Conservation (phyloP, 2,329 filamentous ascomycete genomes). For the Chaetomiaceae sp. region DNA sequence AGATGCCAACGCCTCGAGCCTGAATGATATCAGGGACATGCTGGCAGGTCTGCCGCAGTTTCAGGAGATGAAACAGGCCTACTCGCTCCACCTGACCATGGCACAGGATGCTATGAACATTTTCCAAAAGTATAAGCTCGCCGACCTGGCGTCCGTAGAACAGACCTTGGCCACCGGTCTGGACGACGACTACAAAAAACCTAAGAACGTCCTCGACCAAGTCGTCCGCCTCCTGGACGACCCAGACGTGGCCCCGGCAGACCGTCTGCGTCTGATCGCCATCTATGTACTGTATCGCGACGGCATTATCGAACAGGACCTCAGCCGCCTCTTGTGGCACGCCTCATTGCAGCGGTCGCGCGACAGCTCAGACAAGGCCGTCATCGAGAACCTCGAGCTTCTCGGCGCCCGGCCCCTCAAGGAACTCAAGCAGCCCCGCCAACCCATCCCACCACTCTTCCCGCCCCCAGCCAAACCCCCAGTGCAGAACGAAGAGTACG, state of each 20-base stretch:
- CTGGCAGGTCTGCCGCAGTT: constrained; percentile 90
- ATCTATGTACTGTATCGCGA: constrained; percentile 83
- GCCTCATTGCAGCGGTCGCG: constrained; percentile 65
- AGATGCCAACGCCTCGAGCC: constrained; percentile 62
- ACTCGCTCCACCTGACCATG: constrained; percentile 93
- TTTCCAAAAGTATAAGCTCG: constrained; percentile 78
- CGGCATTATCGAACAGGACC: constrained; percentile 77
- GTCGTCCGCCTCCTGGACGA: constrained; percentile 86
- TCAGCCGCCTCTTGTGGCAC: constrained; percentile 79
- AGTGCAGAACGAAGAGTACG: constrained; percentile 67
- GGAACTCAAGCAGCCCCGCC: constrained; percentile 69
- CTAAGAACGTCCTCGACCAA: constrained; percentile 82
- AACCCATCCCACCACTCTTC: constrained; percentile 64
- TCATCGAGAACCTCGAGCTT: constrained; percentile 72
- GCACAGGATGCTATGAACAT: constrained; percentile 95
- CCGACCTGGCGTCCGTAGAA: constrained; percentile 82
- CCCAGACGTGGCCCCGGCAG: constrained; percentile 62
- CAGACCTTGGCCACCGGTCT: constrained; percentile 88
- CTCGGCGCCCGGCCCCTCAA: constrained; percentile 71
- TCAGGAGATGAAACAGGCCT: constrained; percentile 90
- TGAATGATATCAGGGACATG: constrained; percentile 97
- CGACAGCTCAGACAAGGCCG: constrained; percentile 52
- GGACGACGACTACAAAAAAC: constrained; percentile 87
- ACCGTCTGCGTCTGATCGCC: constrained; percentile 79
- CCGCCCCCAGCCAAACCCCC: constrained; percentile 55